Evolutionary conservation across 108 stramenopile genomes (phyloP).

Genomic region (Skeletonema marinoi): DNA sequence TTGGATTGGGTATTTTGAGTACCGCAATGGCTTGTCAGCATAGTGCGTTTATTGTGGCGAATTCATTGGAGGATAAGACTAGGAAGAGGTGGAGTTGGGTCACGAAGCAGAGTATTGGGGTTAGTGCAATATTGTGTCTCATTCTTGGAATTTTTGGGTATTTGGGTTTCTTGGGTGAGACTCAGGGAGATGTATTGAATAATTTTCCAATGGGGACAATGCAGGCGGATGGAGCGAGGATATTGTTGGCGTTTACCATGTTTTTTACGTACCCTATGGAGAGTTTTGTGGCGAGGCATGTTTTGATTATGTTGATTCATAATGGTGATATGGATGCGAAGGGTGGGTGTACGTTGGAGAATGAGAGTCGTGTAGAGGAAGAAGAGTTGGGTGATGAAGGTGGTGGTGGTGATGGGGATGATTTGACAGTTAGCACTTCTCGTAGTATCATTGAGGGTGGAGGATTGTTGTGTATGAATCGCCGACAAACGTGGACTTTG

Average conservation of each 20-base stretch:
- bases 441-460: constrained; percentile 36
- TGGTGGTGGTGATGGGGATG: constrained; percentile 4
- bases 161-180: constrained; percentile 78
- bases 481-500: constrained; percentile 56
- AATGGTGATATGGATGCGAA: constrained; percentile 74
- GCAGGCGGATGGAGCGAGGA: constrained; percentile 61
- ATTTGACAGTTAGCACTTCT: neutral
- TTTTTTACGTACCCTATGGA: constrained; percentile 85
- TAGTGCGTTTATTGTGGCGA: constrained; percentile 80
- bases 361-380: constrained; percentile 28
- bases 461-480: constrained; percentile 46
- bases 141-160: constrained; percentile 74
- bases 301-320: constrained; percentile 65
- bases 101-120: constrained; percentile 53
- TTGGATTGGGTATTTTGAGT: constrained; percentile 82
- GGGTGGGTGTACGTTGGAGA: constrained; percentile 21
- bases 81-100: constrained; percentile 64
- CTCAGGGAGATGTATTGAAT: constrained; percentile 79
- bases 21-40: constrained; percentile 89
- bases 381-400: constrained; percentile 25
- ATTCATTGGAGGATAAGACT: constrained; percentile 62
- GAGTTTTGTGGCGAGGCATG: constrained; percentile 83
- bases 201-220: constrained; percentile 67
- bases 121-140: constrained; percentile 51
- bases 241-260: constrained; percentile 83